Percentiles rank a stretch among this genome's conserved stretches.
Evolutionary conservation across 1,284 basidiomycete genomes (phyloP).

Genomic region (Melampsora americana): DNA sequence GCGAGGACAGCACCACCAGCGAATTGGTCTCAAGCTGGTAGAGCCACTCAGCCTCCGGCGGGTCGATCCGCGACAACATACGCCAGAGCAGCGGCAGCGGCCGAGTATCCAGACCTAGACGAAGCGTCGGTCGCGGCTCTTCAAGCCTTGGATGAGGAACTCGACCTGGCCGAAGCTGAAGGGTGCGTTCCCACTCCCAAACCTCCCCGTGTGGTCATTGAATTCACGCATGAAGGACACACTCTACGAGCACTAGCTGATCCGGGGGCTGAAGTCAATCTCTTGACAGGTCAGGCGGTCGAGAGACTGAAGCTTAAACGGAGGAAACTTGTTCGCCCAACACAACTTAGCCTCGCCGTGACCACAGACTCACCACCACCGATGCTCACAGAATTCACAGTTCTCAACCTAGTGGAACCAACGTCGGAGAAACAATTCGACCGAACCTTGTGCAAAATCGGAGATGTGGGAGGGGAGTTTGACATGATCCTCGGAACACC

Average conservation of each 20-base stretch:
- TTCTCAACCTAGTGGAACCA: background rate
- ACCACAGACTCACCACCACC: background rate
- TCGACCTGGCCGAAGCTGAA: background rate
- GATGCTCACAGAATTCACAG: background rate
- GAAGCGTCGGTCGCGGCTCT: too few relatives aligned
- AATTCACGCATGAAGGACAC: background rate
- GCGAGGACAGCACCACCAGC: background rate
- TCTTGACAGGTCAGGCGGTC: background rate
- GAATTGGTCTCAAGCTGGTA: background rate
- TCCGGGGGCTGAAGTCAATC: background rate
- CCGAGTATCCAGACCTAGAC: background rate
- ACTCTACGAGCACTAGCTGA: background rate
- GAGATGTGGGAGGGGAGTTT: background rate
- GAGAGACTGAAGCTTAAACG: background rate
- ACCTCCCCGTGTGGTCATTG: background rate
- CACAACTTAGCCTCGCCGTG: background rate
- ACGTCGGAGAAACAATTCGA: background rate
- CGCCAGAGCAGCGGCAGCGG: background rate
- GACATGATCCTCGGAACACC: background rate
- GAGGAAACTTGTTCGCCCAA: background rate
- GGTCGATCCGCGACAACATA: background rate
- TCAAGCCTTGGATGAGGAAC: background rate
- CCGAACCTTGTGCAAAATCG: background rate
- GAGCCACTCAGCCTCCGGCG: background rate
- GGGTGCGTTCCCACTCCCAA: background rate